phyloP scores from a whole-genome alignment of 306 rosid genomes.

The Vigna radiata region DNA sequence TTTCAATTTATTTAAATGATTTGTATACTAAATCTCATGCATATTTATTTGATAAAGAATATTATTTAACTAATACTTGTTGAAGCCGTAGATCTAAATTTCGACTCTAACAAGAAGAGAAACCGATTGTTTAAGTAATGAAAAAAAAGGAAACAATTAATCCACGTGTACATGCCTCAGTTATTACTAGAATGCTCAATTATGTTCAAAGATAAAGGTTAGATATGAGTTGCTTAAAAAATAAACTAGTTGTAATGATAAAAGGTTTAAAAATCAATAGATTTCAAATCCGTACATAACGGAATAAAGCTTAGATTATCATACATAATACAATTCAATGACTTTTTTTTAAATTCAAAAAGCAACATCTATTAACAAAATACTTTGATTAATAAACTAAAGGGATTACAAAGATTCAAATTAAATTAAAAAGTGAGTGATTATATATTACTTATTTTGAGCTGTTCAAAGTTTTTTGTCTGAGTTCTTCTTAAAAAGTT shows the following conservation, averaged over 20 bases:
- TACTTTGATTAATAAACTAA: neutral
- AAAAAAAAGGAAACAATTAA: neutral
- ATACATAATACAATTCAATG: neutral
- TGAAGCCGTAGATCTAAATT: neutral
- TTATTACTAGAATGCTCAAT: neutral
- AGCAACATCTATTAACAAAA: neutral
- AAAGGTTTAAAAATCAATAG: neutral
- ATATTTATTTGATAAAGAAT: neutral
- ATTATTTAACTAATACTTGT: neutral
- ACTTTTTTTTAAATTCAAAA: neutral
- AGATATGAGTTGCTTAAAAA: neutral
- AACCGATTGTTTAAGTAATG: neutral
- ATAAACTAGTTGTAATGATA: neutral
- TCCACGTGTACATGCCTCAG: slow-evolving; percentile 1
- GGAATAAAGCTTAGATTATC: neutral
- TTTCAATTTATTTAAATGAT: neutral
- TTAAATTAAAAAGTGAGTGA: neutral
- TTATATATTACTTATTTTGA: neutral
- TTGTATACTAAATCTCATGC: neutral
- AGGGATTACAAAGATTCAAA: neutral
- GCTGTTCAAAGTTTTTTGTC: neutral
- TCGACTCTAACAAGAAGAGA: neutral
- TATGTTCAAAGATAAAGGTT: neutral
- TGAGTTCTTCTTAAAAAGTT: neutral
- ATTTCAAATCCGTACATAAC: neutral